phyloP scores from a whole-genome alignment of 768 basidiomycete species.

The Agaricus subrufescens region DNA sequence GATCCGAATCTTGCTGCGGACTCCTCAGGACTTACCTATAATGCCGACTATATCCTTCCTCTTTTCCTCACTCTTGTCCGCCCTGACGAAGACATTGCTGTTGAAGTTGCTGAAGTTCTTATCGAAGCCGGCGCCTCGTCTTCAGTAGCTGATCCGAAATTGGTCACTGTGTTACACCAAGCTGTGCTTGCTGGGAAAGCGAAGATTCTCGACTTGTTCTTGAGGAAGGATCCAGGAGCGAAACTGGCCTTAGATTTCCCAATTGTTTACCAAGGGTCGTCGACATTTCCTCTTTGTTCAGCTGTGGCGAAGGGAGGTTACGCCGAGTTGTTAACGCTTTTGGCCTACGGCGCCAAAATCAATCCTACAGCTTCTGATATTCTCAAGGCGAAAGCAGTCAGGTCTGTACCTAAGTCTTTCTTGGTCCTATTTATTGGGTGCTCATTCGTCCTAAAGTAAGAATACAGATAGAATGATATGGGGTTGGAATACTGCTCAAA shows the following conservation, averaged over 20 bases:
- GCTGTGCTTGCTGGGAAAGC: conserved; percentile 29
- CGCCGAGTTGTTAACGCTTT: conserved; percentile 30
- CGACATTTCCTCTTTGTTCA: conserved; percentile 31
- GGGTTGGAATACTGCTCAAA: conserved; percentile 21
- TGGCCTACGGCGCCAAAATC: conserved; percentile 38
- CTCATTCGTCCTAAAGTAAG: conserved; percentile 11
- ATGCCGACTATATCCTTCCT: conserved; percentile 28
- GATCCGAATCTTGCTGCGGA: conserved; percentile 33
- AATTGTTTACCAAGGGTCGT: conserved; percentile 17
- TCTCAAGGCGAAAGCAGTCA: conserved; percentile 25
- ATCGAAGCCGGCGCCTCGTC: conserved; percentile 36
- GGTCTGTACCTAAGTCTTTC: conserved; percentile 19
- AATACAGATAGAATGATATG: conserved; percentile 15
- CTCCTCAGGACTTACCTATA: conserved; percentile 14
- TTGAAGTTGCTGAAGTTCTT: conserved; percentile 33
- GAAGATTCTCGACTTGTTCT: conserved; percentile 34
- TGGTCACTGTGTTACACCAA: conserved; percentile 37
- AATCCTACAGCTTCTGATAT: conserved; percentile 30
- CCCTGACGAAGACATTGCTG: conserved; percentile 36
- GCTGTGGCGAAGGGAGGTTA: conserved; percentile 30
- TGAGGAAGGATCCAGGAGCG: conserved; percentile 38
- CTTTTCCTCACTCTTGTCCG: conserved; percentile 34
- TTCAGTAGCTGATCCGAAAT: conserved; percentile 31
- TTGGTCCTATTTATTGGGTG: background rate
- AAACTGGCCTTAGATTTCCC: conserved; percentile 35